These are phyloP conservation scores for Fonsecaea multimorphosa DNA, from an alignment of 2,329 filamentous ascomycete genomes.

Conservation along the genomic window DNA sequence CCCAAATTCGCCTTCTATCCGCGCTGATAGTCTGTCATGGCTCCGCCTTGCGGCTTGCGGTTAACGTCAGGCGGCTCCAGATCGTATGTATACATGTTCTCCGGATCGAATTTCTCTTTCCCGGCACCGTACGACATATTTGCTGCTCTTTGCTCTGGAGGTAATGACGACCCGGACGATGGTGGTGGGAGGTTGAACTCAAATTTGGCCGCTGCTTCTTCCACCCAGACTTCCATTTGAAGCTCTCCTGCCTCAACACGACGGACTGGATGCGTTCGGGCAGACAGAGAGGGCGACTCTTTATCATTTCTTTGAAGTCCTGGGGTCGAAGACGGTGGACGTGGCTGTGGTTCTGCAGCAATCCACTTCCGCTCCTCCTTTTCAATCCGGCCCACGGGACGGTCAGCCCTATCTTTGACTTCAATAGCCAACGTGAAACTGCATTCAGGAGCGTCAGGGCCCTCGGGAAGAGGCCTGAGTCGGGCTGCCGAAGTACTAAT, in stretches of 20 bases:
- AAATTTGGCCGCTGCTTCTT: constrained; percentile 65
- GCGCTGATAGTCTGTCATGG: constrained; percentile 28
- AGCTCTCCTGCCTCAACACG: constrained; percentile 70
- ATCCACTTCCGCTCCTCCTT: constrained; percentile 65
- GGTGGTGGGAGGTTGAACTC: constrained; percentile 26
- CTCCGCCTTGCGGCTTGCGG: constrained; percentile 32
- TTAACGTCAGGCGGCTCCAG: constrained; percentile 36
- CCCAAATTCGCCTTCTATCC: background rate
- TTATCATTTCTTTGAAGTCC: background rate
- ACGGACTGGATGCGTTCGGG: constrained; percentile 66
- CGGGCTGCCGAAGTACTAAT: constrained; percentile 48
- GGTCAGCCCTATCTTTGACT: constrained; percentile 53
- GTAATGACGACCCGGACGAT: constrained; percentile 5
- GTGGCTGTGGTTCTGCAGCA: constrained; percentile 60
- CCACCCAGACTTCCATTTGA: constrained; percentile 72
- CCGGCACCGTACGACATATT: constrained; percentile 37
- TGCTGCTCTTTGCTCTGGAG: constrained; percentile 22
- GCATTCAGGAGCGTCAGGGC: constrained; percentile 46
- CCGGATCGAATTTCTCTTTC: constrained; percentile 33
- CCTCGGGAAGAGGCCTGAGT: constrained; percentile 38
- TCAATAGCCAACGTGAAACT: constrained; percentile 58
- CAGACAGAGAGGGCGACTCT: constrained; percentile 43
- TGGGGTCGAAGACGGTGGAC: background rate
- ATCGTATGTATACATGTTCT: constrained; percentile 29
- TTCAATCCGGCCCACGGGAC: constrained; percentile 52